phyloP scores from a whole-genome alignment of 805 yeast genomes.

The Candida pini region DNA sequence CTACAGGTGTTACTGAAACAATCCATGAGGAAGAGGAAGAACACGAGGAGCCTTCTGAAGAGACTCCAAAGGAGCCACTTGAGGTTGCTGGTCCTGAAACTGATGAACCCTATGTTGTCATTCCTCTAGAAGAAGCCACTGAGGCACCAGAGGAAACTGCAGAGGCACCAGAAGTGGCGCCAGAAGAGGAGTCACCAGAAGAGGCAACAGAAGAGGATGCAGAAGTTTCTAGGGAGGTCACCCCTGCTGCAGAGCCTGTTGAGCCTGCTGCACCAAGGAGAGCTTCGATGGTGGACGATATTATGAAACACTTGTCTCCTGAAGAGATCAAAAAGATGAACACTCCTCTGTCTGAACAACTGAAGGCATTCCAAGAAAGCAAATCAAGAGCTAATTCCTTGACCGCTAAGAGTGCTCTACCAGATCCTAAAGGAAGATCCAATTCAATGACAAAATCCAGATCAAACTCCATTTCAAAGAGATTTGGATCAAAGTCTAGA shows the following conservation, averaged over 20 bases:
- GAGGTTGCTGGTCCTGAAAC: conserved; percentile 1
- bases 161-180: no score
- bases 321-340: conserved; percentile 25
- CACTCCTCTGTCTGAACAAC: conserved; percentile 22
- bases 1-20: conserved; percentile 24
- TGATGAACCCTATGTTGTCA: conserved; percentile 2
- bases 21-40: conserved; percentile 27
- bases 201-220: no score
- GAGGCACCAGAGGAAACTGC: conserved; percentile 4
- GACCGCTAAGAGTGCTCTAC: conserved; percentile 38
- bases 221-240: no score
- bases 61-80: conserved; percentile 19
- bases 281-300: conserved; percentile 30
- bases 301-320: conserved; percentile 21
- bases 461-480: conserved; percentile 13
- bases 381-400: conserved; percentile 38
- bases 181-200: no score
- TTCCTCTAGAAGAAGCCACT: conserved; percentile 5
- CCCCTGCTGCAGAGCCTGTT: no score
- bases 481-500: conserved; percentile 16
- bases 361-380: conserved; percentile 21
- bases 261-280: conserved; percentile 16
- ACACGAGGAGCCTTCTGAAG: conserved; percentile 14
- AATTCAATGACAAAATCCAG: conserved; percentile 18
- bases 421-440: conserved; percentile 20